These are phyloP conservation scores for Oxytropis ochrocephala DNA, from an alignment of 306 rosid genomes.

Conservation along the genomic window DNA sequence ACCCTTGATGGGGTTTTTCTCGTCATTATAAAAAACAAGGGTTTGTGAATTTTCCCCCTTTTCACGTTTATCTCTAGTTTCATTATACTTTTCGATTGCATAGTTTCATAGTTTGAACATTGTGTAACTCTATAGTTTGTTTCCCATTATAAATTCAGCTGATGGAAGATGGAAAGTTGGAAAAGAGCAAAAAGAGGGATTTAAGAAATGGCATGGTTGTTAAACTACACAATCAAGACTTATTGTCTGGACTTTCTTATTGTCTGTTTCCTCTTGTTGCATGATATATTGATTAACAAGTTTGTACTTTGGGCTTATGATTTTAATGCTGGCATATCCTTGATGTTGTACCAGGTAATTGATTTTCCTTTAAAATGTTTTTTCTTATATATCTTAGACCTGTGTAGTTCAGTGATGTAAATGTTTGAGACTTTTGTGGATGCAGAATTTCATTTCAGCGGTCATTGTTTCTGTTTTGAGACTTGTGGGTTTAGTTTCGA, in stretches of 20 bases:
- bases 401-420: conserved; percentile 4
- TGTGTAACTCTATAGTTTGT: too few relatives aligned
- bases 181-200: conserved; percentile 43
- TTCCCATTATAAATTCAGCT: too few relatives aligned
- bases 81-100: too few relatives aligned
- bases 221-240: conserved; percentile 67
- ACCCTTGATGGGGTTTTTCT: too few relatives aligned
- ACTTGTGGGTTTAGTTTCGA: conserved; percentile 64
- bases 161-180: conserved; percentile 64
- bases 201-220: conserved; percentile 34
- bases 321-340: conserved; percentile 85
- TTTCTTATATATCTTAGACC: too few relatives aligned
- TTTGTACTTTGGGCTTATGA: conserved; percentile 81
- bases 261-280: conserved; percentile 90
- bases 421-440: conserved; percentile 21
- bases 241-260: conserved; percentile 83
- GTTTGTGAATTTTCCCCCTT: too few relatives aligned
- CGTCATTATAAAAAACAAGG: too few relatives aligned
- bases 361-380: not conserved
- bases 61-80: too few relatives aligned
- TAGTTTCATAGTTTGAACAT: too few relatives aligned
- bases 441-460: conserved; percentile 91
- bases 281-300: conserved; percentile 91
- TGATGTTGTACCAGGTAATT: conserved; percentile 93
- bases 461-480: conserved; percentile 59